Base-by-base conservation (phyloP, 2,329 filamentous ascomycete species). In the Aspergillus ochraceus region DNA sequence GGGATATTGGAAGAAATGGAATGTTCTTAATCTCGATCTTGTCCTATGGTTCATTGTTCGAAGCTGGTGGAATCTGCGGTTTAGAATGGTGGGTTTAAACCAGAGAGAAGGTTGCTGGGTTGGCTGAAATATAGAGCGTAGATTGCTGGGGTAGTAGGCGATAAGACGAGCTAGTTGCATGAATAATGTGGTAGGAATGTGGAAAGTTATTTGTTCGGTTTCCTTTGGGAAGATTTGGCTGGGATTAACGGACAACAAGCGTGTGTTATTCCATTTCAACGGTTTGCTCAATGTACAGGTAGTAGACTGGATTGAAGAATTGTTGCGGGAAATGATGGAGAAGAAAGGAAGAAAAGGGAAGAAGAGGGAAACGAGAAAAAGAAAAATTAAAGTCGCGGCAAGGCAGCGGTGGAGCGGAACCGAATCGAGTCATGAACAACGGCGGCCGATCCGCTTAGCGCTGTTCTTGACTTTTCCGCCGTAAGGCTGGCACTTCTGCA, bases 221-320 rank as follows among this genome's bases (percentile, higher is more conserved):
- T 39, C 20, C 26, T 58, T 39, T 8, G 46, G 24, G 45, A 56
- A 32, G 26, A 36, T 20, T 58, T 22, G 46, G n/a, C 26, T 45
- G 46, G 45, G 36, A 45, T 52, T 39, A 55, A 55, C 30, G 52
- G 51, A 49, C 39, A 3, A 32, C 55, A 57, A 57, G 55, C 61
- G 57, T 59, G 60, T 65, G 63, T 65, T 65, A 65, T 64, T 65
- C 63, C 63, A 65, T 65, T 65, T 57, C 56, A 58, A 39, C 39
- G 26, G 26, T 24, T 42, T 45, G 52, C 39, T 51, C 22, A 22
- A 36, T 29, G 30, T 49, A 24, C 12, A 49, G 19, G 14, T 46
- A 17, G 10, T 24, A 17, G 9, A 19, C 10, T 9, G 5, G 6
- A 49, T 24, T 49, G 53, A 19, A 36, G 4, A 53, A 42, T 47